Conservation (phyloP, 805 yeast genomes). For the Grigorovia yakushimaensis region DNA sequence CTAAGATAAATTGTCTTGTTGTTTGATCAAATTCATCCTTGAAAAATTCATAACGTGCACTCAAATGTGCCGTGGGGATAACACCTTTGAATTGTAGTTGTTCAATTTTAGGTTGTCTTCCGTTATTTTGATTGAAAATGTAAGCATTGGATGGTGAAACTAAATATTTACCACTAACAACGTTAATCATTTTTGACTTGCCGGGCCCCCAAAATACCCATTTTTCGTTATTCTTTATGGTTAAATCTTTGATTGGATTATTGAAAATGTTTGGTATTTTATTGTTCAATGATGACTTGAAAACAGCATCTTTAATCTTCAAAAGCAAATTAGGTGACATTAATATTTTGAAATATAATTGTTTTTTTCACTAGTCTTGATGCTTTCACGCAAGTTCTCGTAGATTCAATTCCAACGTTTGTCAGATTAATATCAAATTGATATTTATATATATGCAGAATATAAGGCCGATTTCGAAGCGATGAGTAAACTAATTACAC, state of each 20-base stretch:
- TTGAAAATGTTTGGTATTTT: conserved; percentile 25
- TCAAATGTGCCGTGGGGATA: conserved; percentile 55
- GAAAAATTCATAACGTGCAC: conserved; percentile 82
- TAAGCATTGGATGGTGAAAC: conserved; percentile 21
- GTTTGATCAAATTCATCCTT: conserved; percentile 78
- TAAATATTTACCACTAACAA: conserved; percentile 19
- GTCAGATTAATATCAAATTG: no score
- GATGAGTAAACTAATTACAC: no score
- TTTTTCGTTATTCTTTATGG: conserved; percentile 27
- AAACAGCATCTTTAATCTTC: conserved; percentile 23
- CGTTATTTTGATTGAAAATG: conserved; percentile 8
- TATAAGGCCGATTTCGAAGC: no score
- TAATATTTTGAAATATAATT: neutral
- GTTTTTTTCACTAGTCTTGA: no score
- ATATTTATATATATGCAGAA: no score
- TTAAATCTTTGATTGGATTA: conserved; percentile 13
- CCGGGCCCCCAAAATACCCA: conserved; percentile 35
- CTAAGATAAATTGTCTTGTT: conserved; percentile 50
- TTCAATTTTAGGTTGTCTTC: conserved; percentile 10
- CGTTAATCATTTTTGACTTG: conserved; percentile 21
- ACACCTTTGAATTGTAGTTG: conserved; percentile 39
- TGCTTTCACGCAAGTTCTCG: no score
- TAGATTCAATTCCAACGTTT: no score
- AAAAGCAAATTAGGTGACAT: conserved; percentile 4
- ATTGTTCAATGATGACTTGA: conserved; percentile 30